These are phyloP conservation scores for Mucor ambiguus DNA, from an alignment of 371 early-diverging fungal species.

Conservation along the genomic window DNA sequence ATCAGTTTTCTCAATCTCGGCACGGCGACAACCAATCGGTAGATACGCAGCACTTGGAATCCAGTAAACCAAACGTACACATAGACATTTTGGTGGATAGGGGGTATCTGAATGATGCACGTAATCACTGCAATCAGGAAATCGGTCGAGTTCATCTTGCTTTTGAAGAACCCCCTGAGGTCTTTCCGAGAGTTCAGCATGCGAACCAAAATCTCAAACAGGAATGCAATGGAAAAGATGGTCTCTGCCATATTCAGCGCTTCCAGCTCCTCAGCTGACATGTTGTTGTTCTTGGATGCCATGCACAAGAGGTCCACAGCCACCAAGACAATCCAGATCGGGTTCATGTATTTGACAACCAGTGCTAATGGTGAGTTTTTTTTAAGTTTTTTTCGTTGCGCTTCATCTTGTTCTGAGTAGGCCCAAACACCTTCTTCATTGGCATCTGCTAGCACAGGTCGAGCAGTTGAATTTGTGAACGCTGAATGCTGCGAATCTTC, in stretches of 20 bases:
- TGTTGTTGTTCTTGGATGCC: constrained; percentile 50
- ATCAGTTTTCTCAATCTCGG: constrained; percentile 58
- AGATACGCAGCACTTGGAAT: constrained; percentile 65
- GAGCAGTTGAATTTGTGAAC: constrained; percentile 52
- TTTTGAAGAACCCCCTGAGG: constrained; percentile 48
- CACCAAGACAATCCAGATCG: constrained; percentile 54
- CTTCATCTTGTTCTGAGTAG: constrained; percentile 24
- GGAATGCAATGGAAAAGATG: constrained; percentile 56
- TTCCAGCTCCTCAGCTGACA: constrained; percentile 30
- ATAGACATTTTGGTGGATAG: constrained; percentile 37
- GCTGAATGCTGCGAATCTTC: constrained; percentile 71
- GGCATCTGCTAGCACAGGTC: constrained; percentile 46
- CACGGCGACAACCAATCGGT: constrained; percentile 59
- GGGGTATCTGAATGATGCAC: constrained; percentile 55
- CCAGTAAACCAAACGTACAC: constrained; percentile 64
- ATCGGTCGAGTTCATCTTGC: constrained; percentile 55
- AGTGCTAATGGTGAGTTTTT: constrained; percentile 11
- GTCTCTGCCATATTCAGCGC: constrained; percentile 49
- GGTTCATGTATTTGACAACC: constrained; percentile 38
- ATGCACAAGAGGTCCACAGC: constrained; percentile 58
- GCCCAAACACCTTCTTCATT: constrained; percentile 54
- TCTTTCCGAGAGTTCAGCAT: constrained; percentile 40
- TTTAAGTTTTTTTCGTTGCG: constrained; percentile 11
- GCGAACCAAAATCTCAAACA: constrained; percentile 56
- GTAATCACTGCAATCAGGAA: constrained; percentile 56